Conservation (phyloP, 345 rosid species). For the Garcia nutans region DNA sequence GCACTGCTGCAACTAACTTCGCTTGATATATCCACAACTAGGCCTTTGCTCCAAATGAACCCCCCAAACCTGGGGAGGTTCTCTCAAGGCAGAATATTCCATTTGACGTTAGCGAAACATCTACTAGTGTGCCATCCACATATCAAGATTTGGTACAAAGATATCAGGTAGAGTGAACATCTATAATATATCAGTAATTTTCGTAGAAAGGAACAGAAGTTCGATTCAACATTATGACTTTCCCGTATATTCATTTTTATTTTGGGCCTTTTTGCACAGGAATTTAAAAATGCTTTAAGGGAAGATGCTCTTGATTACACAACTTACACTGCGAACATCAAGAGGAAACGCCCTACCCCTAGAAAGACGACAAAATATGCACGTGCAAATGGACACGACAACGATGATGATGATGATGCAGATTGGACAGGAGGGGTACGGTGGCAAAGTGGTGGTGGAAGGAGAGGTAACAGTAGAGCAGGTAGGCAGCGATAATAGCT, state of each 20-base stretch:
- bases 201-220: not conserved
- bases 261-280: constrained; percentile 40
- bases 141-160: constrained; percentile 63
- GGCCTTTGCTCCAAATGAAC: constrained; percentile 91
- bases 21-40: constrained; percentile 22
- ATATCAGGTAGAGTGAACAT: constrained; percentile 62
- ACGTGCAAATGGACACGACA: constrained; percentile 30
- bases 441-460: constrained; percentile 38
- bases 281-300: constrained; percentile 78
- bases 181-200: not conserved
- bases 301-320: constrained; percentile 85
- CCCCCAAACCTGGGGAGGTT: constrained; percentile 68
- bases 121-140: constrained; percentile 51
- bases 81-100: constrained; percentile 72
- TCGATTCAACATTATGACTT: not conserved
- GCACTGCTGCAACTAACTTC: not conserved
- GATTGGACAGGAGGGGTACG: constrained; percentile 50
- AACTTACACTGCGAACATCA: constrained; percentile 73
- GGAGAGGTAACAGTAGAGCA: constrained; percentile 50
- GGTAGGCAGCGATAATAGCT: constrained; percentile 45
- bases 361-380: constrained; percentile 39
- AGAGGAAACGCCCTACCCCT: constrained; percentile 71
- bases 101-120: constrained; percentile 59
- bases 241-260: not conserved
- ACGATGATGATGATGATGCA: constrained; percentile 51